Conservation (phyloP, 345 rosid genomes). For the Eucalyptus virginea region DNA sequence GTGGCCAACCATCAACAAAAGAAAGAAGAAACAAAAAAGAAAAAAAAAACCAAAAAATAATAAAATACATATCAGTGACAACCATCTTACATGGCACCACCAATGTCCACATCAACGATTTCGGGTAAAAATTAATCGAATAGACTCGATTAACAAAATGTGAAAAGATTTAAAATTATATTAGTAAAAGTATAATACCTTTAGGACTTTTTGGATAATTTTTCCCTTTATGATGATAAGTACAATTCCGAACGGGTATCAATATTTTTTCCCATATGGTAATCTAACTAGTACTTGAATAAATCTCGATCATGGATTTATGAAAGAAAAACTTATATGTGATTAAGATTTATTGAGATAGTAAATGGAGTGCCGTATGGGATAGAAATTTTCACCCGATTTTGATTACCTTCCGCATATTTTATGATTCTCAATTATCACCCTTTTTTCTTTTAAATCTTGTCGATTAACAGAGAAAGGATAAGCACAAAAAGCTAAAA, state of each 20-base stretch:
- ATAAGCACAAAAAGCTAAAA: not conserved
- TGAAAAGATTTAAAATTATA: too few relatives aligned
- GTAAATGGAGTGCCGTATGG: not conserved
- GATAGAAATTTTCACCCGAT: not conserved
- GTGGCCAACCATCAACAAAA: too few relatives aligned
- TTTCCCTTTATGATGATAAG: not conserved
- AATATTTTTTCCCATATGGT: too few relatives aligned
- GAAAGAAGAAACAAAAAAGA: too few relatives aligned
- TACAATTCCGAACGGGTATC: not conserved
- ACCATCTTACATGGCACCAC: too few relatives aligned
- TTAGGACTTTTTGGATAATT: too few relatives aligned
- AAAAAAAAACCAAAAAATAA: not conserved
- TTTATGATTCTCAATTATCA: not conserved
- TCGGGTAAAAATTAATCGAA: too few relatives aligned
- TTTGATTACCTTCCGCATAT: not conserved
- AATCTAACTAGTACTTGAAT: too few relatives aligned
- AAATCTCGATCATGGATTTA: not conserved
- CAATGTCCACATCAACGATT: too few relatives aligned
- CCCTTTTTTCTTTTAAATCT: too few relatives aligned
- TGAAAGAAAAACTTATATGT: too few relatives aligned
- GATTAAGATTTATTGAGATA: not conserved
- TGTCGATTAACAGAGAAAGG: not conserved
- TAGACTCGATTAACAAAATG: fast-evolving
- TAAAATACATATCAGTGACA: fast-evolving
- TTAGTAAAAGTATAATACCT: too few relatives aligned